Evolutionary conservation across 768 basidiomycete species (phyloP).

Genomic region (Cyclocybe cylindracea): DNA sequence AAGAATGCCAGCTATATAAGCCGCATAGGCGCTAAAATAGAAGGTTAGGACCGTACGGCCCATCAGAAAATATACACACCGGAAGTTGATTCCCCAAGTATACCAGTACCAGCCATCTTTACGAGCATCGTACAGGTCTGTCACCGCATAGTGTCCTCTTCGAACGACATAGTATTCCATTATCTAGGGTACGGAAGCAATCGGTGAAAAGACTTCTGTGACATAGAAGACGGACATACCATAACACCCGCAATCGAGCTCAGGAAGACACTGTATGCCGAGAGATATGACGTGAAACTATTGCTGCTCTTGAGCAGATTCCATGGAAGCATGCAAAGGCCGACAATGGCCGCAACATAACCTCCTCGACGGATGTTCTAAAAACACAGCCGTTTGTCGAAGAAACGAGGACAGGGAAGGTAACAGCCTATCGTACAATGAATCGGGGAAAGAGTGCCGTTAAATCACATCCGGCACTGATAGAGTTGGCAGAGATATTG

Average conservation of each 20-base stretch:
- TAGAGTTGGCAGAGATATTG: conserved; percentile 81
- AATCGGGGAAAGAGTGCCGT: conserved; percentile 78
- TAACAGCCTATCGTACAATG: conserved; percentile 46
- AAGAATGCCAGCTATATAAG: conserved; percentile 73
- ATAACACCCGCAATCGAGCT: conserved; percentile 83
- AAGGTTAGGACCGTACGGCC: conserved; percentile 1
- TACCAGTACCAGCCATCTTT: conserved; percentile 75
- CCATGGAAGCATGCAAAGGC: conserved; percentile 77
- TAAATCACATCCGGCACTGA: conserved; percentile 82
- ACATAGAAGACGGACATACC: conserved; percentile 37
- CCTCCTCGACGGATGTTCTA: conserved; percentile 85
- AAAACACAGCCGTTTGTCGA: neutral
- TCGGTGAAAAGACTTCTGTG: neutral
- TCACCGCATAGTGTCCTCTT: conserved; percentile 68
- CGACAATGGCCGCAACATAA: conserved; percentile 79
- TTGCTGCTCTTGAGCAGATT: conserved; percentile 74
- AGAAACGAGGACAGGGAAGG: neutral
- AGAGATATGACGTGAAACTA: conserved; percentile 78
- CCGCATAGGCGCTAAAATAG: conserved; percentile 53
- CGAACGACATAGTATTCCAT: conserved; percentile 79
- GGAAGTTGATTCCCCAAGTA: conserved; percentile 70
- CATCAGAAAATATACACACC: conserved; percentile 36
- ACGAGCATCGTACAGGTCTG: conserved; percentile 63
- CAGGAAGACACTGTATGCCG: conserved; percentile 79
- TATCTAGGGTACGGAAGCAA: conserved; percentile 41